A percentile compares a stretch with the other conserved stretches of the same genome.
Evolutionary conservation across 148 eudicot species (phyloP).

Genomic region (Rhododendron vialii): DNA sequence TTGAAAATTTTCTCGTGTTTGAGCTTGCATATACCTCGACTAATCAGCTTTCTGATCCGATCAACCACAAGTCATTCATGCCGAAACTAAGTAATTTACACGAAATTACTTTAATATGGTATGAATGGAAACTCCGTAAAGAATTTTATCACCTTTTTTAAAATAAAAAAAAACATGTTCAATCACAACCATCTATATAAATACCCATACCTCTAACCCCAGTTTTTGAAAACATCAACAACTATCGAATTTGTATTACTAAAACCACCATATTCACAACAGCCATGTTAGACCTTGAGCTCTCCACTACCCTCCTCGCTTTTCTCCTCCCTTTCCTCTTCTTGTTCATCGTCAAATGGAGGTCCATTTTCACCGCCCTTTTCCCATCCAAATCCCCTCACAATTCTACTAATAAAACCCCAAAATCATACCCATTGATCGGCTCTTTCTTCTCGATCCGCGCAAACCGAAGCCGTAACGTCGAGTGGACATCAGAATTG

Average conservation of each 20-base stretch:
- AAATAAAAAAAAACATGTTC: neutral
- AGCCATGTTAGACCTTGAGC: neutral
- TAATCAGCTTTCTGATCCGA: too few species aligned
- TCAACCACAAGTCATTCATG: too few species aligned
- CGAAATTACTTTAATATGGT: too few species aligned
- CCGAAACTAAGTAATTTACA: too few species aligned
- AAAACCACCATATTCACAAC: neutral
- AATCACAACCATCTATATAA: neutral
- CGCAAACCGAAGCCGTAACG: constrained; percentile 2
- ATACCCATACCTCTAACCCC: neutral
- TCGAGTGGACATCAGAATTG: constrained; percentile 25
- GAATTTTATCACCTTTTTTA: too few species aligned
- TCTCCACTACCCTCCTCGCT: neutral
- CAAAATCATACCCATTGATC: constrained; percentile 26
- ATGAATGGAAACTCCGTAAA: too few species aligned
- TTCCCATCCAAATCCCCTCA: neutral
- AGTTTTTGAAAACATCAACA: neutral
- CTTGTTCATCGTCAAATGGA: constrained; percentile 11
- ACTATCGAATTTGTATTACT: neutral
- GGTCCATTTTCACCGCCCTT: neutral
- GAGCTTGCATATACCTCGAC: too few species aligned
- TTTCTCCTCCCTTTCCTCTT: neutral
- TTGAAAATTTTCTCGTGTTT: too few species aligned
- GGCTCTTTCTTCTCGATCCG: constrained; percentile 19
- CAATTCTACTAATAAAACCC: neutral